Percentiles rank a stretch among this genome's conserved stretches.
Conservation (phyloP, 2,329 filamentous ascomycete genomes). For the Aureobasidium vineae region DNA sequence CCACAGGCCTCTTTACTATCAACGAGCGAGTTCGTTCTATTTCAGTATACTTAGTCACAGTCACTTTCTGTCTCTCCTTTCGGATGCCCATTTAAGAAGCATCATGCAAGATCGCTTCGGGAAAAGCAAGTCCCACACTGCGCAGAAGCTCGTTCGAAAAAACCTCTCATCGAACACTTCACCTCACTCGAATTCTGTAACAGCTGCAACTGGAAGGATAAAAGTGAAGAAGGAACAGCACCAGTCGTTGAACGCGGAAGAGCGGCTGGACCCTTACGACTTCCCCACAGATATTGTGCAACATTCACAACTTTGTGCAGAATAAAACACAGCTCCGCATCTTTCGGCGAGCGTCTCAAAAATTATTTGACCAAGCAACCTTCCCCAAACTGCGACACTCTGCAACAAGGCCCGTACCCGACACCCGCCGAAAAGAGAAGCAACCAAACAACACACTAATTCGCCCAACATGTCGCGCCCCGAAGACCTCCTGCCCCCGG, state of each 20-base stretch:
- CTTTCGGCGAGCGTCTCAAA: neutral
- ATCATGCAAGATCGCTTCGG: no score
- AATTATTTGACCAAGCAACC: constrained; percentile 7
- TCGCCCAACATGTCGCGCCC: constrained; percentile 80
- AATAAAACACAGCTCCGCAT: neutral
- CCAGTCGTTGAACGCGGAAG: neutral
- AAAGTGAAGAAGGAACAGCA: neutral
- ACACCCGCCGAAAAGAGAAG: neutral
- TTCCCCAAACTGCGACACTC: neutral
- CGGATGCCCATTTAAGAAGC: no score
- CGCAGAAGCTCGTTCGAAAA: no score
- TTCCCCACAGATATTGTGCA: constrained; percentile 1
- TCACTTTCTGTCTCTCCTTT: no score
- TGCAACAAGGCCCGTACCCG: neutral
- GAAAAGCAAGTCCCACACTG: no score
- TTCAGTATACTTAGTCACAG: neutral
- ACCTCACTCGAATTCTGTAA: neutral
- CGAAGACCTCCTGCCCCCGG: constrained; percentile 90
- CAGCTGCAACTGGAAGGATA: neutral
- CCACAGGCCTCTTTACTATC: neutral
- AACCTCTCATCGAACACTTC: no score
- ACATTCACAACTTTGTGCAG: neutral
- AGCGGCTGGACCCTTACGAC: neutral
- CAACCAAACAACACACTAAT: neutral
- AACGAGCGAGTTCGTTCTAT: neutral